Evolutionary conservation across 2,329 filamentous ascomycete genomes (phyloP).

Genomic region (Monosporascus sp.): DNA sequence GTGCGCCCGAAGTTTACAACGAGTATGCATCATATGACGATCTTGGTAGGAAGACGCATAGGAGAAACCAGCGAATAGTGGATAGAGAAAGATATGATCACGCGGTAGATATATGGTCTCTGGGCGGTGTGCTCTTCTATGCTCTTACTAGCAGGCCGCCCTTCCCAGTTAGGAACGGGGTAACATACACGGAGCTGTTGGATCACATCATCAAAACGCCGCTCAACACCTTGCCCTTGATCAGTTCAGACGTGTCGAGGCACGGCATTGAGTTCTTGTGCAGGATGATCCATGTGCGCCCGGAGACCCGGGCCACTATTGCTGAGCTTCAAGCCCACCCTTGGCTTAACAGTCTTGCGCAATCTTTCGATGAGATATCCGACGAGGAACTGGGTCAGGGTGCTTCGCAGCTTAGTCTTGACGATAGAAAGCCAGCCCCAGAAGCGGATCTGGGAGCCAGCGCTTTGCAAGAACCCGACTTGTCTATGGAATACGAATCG

Average conservation of each 20-base stretch:
- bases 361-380: constrained; percentile 56
- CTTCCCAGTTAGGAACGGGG: constrained; percentile 71
- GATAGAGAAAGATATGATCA: constrained; percentile 72
- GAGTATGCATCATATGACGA: constrained; percentile 65
- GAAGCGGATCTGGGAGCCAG: constrained; percentile 21
- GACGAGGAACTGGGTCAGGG: constrained; percentile 55
- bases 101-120: constrained; percentile 93
- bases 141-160: constrained; percentile 75
- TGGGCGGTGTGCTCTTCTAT: constrained; percentile 88
- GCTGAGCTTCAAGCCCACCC: constrained; percentile 62
- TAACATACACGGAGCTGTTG: constrained; percentile 73
- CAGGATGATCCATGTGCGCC: constrained; percentile 77
- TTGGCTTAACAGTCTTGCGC: constrained; percentile 60
- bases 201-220: constrained; percentile 78
- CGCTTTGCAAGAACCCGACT: constrained; percentile 31
- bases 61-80: constrained; percentile 53
- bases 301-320: constrained; percentile 70
- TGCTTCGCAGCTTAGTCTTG: constrained; percentile 60
- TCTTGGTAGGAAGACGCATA: constrained; percentile 55
- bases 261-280: constrained; percentile 68
- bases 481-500: constrained; percentile 58
- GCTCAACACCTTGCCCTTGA: constrained; percentile 62
- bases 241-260: constrained; percentile 53
- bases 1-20: constrained; percentile 92
- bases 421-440: constrained; percentile 35